Evolutionary conservation across 768 basidiomycete genomes (phyloP), one percentile per base, ranked within the genome.

Genomic region (Leucogyrophana mollusca): DNA sequence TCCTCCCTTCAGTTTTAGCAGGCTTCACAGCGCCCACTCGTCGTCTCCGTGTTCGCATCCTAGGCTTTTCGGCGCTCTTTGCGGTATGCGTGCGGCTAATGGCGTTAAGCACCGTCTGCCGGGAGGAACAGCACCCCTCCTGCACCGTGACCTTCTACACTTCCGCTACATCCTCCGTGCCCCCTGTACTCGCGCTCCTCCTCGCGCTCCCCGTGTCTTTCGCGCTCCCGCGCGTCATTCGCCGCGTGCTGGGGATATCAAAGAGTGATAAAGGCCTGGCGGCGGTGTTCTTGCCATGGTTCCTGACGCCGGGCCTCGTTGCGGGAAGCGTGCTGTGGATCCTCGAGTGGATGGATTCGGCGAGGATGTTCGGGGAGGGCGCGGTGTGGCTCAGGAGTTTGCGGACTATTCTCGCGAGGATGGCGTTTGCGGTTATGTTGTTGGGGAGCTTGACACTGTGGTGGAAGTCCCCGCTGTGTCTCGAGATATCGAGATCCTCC

Each of bases 61-160:
- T 94, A 16, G 80, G 78, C 0, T 90, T 90, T 58, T 79, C 84
- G 9, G 54, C 75, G 4, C 63, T 89, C 11, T 85, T 85, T 50
- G 80, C 84, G 0, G 59, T 77, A 17, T 83, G 84, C 53, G 77
- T 87, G 7, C 79, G 95, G 7, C 59, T 90, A n/a, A 86, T 92
- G 66, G 77, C 85, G 0, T 67, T 79, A 38, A 90, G 88, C 61
- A 95, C 94, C 0, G 80, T 93, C 8, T 98, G 95, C 59, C 74
- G 96, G 51, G 95, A 99, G 63, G 95, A 98, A 60, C 95, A 97
- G 64, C 84, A 90, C 33, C 85, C 91, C 0, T 87, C 81, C 62
- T 99, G 96, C 60, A 73, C 78, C 51, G 86, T 94, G 44, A 94
- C 95, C 1, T 98, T 94, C 70, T 96, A 89, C 61, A 72, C 83